Base-by-base conservation (phyloP, 371 early-diverging fungal species). In the Zopfochytrium polystomum region DNA sequence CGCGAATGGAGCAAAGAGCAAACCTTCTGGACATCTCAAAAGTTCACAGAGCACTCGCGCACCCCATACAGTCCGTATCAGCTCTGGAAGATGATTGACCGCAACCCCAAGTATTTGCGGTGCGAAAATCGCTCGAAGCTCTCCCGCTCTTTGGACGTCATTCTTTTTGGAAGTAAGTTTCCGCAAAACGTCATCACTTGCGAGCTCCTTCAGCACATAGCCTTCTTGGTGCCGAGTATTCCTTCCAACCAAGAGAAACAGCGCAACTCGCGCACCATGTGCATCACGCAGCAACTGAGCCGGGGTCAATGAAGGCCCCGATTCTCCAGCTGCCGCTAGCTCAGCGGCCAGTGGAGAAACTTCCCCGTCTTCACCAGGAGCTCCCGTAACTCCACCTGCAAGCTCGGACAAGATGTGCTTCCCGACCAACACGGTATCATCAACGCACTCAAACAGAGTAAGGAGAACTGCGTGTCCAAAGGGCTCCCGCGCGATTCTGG, bases 351-450 rank as follows among this genome's bases (percentile, higher is more conserved):
- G n/a, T n/a, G n/a, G n/a, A n/a, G n/a, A n/a, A n/a, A n/a, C n/a
- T 6, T 22, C 34, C 18, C 30, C 59, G n/a, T 26, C 50, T 25
- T 23, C 59, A 49, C 26, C 72, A 20, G 67, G 26, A 2, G 53
- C 62, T 6, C 44, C 50, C 1, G 34, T 62, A 15, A 63, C 51
- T 2, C 57, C 45, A 11, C 55, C 60, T 22, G 70, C 49, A 31
- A 78, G 67, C 67, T 75, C 76, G 6, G 27, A 45, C 33, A 95
- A 56, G 50, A 95, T 79, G 22, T 85, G 75, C 70, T 93, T 93
- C 56, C 73, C 70, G 48, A 91, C 75, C 46, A 93, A 71, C n/a
- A 92, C 92, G 11, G 96, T 96, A 78, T 96, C 97, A 75, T 96
- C 97, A 33, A 92, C 85, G 42, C 86, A 87, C 71, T 93, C 95